phyloP scores from a whole-genome alignment of 257 asterid genomes.

The Lycium barbarum region DNA sequence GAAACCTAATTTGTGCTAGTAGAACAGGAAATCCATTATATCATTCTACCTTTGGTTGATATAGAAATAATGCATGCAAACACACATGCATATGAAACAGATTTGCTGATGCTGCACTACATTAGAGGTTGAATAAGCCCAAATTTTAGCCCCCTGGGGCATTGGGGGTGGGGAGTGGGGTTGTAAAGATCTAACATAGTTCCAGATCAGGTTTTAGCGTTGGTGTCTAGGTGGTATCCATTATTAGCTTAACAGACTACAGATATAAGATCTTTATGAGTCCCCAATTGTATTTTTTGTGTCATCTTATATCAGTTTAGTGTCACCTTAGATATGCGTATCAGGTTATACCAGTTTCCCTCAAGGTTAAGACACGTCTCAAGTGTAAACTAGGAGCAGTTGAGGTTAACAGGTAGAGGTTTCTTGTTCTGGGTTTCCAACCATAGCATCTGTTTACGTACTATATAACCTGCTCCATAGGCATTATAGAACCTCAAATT shows the following conservation, averaged over 20 bases:
- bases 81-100: not conserved
- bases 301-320: not conserved
- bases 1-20: not conserved
- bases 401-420: not conserved
- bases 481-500: conserved; percentile 2
- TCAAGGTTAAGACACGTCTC: not conserved
- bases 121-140: not conserved
- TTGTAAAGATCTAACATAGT: not conserved
- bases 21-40: not conserved
- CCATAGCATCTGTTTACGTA: not conserved
- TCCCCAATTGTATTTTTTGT: not conserved
- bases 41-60: not conserved
- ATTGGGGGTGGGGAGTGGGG: not conserved
- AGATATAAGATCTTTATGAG: not conserved
- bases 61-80: not conserved
- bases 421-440: not conserved
- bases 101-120: not conserved
- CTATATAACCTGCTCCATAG: not conserved
- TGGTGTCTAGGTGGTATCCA: not conserved
- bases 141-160: not conserved
- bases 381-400: not conserved
- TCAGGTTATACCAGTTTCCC: not conserved
- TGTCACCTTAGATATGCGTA: not conserved
- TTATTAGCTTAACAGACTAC: not conserved
- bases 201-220: not conserved